These are phyloP conservation scores for Quercus tomentella DNA, from an alignment of 331 rosid species.

Conservation along the genomic window DNA sequence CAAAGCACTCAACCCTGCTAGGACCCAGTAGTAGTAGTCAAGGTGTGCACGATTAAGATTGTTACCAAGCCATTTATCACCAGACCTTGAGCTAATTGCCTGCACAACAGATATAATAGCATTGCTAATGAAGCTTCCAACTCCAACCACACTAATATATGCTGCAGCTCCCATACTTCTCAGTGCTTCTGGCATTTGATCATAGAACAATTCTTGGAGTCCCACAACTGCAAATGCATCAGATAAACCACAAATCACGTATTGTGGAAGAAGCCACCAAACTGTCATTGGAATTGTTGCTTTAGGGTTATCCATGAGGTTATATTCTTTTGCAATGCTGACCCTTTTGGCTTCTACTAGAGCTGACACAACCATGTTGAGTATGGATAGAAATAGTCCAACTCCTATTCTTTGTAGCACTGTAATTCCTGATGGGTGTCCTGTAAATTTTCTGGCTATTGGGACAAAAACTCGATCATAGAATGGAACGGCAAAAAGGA, in stretches of 20 bases:
- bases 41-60: slow-evolving; percentile 57
- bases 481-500: slow-evolving; percentile 30
- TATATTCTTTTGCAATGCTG: slow-evolving; percentile 26
- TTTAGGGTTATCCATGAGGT: slow-evolving; percentile 37
- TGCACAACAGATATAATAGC: slow-evolving; percentile 28
- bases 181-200: slow-evolving; percentile 47
- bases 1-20: slow-evolving; percentile 44
- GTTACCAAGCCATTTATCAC: slow-evolving; percentile 43
- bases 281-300: slow-evolving; percentile 42
- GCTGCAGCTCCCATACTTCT: slow-evolving; percentile 59
- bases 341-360: slow-evolving; percentile 49
- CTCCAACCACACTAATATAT: slow-evolving; percentile 38
- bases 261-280: slow-evolving; percentile 64
- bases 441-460: slow-evolving; percentile 11
- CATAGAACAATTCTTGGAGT: slow-evolving; percentile 52
- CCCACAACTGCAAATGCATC: slow-evolving; percentile 60
- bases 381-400: slow-evolving; percentile 37
- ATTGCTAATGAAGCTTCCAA: slow-evolving; percentile 42
- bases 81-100: slow-evolving; percentile 23
- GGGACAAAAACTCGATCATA: slow-evolving; percentile 50
- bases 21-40: slow-evolving; percentile 49
- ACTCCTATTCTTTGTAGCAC: slow-evolving; percentile 49
- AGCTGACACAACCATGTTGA: slow-evolving; percentile 46
- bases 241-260: slow-evolving; percentile 33
- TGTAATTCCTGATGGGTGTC: slow-evolving; percentile 40